Conservation (phyloP, 2,329 filamentous ascomycete genomes). For the Cordyceps cateniannulata region DNA sequence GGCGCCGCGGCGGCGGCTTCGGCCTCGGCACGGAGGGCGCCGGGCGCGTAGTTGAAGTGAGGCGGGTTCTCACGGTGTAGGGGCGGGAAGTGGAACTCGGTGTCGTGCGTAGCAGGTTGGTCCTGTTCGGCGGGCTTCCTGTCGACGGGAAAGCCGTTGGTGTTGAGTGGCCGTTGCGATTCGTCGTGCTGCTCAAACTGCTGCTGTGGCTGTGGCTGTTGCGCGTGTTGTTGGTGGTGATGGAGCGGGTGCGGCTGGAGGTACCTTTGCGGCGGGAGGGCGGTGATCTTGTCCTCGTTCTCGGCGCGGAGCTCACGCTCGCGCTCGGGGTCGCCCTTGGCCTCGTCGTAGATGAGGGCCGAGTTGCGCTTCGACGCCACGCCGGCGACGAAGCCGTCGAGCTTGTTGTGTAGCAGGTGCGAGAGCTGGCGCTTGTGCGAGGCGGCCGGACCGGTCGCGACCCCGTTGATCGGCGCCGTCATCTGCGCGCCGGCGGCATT, state of each 20-base stretch:
- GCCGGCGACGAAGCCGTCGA: constrained; percentile 81
- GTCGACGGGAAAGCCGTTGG: constrained; percentile 39
- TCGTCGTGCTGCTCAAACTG: constrained; percentile 34
- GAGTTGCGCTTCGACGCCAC: constrained; percentile 85
- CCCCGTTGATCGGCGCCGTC: constrained; percentile 37
- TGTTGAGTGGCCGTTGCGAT: constrained; percentile 43
- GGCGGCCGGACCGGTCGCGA: not conserved
- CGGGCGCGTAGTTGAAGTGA: constrained; percentile 53
- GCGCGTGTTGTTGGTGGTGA: constrained; percentile 23
- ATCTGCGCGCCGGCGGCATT: constrained; percentile 26
- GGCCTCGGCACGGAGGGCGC: constrained; percentile 30
- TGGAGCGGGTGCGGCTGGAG: constrained; percentile 43
- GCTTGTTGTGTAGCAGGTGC: constrained; percentile 73
- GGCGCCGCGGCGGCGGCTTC: constrained; percentile 14
- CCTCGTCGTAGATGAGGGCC: constrained; percentile 73
- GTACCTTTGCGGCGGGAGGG: constrained; percentile 64
- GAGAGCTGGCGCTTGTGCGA: constrained; percentile 53
- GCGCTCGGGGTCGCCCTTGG: constrained; percentile 68
- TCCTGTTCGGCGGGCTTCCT: constrained; percentile 29
- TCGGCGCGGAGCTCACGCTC: constrained; percentile 75
- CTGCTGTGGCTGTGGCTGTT: constrained; percentile 15
- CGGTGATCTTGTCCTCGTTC: constrained; percentile 77
- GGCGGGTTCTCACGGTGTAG: constrained; percentile 43
- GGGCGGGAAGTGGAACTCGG: constrained; percentile 54
- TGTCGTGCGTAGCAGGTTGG: constrained; percentile 20